These are phyloP conservation scores for Wickerhamomyces bisporus DNA, from an alignment of 805 yeast genomes.

Conservation along the genomic window DNA sequence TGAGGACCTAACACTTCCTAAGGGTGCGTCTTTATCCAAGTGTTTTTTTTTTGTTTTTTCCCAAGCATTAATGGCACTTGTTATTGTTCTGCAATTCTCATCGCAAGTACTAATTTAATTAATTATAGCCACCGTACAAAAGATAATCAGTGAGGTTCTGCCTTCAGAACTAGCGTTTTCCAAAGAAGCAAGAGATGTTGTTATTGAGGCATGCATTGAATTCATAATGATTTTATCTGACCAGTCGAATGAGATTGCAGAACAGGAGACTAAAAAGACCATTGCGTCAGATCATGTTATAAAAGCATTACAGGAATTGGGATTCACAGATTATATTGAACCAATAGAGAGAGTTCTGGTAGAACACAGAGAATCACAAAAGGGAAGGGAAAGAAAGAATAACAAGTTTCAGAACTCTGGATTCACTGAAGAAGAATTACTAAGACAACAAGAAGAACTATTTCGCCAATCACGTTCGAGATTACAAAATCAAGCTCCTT, in stretches of 20 bases:
- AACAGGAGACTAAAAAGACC: conserved; percentile 91
- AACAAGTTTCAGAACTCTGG: conserved; percentile 94
- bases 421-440: conserved; percentile 83
- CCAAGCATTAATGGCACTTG: no score
- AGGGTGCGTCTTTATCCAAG: conserved; percentile 28
- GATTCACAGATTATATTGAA: conserved; percentile 79
- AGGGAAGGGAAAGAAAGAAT: conserved; percentile 84
- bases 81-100: conserved; percentile 6
- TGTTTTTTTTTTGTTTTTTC: not conserved
- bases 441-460: conserved; percentile 88
- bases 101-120: conserved; percentile 1
- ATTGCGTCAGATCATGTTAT: conserved; percentile 95
- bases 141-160: conserved; percentile 83
- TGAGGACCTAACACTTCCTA: conserved; percentile 42
- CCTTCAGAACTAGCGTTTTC: conserved; percentile 86
- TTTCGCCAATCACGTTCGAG: conserved; percentile 74
- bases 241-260: conserved; percentile 93
- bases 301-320: conserved; percentile 81
- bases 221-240: conserved; percentile 92
- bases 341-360: conserved; percentile 72
- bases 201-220: conserved; percentile 94
- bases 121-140: conserved; percentile 81
- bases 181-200: conserved; percentile 90
- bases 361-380: conserved; percentile 84
- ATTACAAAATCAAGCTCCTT: conserved; percentile 34